Evolutionary conservation across 768 basidiomycete genomes (phyloP).

Genomic region (Leccinellum rugosiceps): DNA sequence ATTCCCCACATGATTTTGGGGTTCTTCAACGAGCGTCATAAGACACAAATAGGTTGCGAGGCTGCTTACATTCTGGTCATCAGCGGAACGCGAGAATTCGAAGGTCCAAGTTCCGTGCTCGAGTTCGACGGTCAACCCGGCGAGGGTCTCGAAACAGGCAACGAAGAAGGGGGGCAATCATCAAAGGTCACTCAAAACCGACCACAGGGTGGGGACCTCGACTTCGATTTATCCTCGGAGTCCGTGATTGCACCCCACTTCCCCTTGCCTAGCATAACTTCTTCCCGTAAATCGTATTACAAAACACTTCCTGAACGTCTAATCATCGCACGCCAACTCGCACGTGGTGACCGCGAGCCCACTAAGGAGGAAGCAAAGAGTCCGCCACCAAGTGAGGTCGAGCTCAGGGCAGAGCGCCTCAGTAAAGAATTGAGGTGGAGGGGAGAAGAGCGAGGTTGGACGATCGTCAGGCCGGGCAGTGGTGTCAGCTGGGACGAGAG

Average conservation of each 20-base stretch:
- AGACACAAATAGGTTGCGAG: conserved; percentile 78
- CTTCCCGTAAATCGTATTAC: conserved; percentile 76
- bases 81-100: conserved; percentile 58
- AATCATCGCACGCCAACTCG: conserved; percentile 68
- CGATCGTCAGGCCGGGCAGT: conserved; percentile 61
- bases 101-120: conserved; percentile 27
- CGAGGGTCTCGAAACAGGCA: conserved; percentile 1
- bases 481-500: conserved; percentile 76
- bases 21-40: conserved; percentile 85
- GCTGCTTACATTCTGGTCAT: conserved; percentile 75
- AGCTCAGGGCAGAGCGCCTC: conserved; percentile 81
- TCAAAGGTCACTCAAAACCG: background rate
- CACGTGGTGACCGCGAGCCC: conserved; percentile 71
- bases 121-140: conserved; percentile 19
- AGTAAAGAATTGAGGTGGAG: conserved; percentile 90
- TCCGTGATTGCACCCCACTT: conserved; percentile 64
- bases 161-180: conserved; percentile 7
- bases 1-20: conserved; percentile 89
- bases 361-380: conserved; percentile 78
- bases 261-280: conserved; percentile 56
- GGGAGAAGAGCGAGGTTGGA: conserved; percentile 75
- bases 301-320: conserved; percentile 64
- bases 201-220: conserved; percentile 54
- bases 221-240: conserved; percentile 71
- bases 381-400: conserved; percentile 85